phyloP scores from a whole-genome alignment of 2,329 filamentous ascomycete species.

The Fusarium chuoi region DNA sequence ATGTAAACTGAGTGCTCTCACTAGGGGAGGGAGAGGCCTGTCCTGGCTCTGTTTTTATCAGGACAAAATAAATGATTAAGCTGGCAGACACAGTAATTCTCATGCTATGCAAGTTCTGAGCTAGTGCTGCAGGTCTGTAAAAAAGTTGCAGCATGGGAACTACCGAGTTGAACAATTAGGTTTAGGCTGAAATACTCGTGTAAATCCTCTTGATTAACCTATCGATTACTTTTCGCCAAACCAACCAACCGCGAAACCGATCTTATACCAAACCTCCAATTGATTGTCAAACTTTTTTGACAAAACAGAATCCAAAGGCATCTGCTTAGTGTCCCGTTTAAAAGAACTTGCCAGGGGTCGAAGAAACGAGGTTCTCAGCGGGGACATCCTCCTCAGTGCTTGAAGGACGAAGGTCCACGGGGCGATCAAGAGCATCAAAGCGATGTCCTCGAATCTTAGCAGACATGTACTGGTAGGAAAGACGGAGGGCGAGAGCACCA shows the following conservation, averaged over 20 bases:
- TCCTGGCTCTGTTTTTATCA: neutral
- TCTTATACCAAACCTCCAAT: neutral
- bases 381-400: slow-evolving; percentile 46
- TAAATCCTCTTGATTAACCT: neutral
- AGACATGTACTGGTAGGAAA: slow-evolving; percentile 66
- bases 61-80: neutral
- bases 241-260: neutral
- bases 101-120: neutral
- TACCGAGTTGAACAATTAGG: neutral
- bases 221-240: neutral
- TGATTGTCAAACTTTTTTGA: neutral
- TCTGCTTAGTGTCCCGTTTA: slow-evolving; percentile 43
- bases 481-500: slow-evolving; percentile 68
- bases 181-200: neutral
- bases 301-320: slow-evolving; percentile 13
- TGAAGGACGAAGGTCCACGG: slow-evolving; percentile 43
- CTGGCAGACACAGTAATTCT: neutral
- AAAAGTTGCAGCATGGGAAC: neutral
- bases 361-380: slow-evolving; percentile 39
- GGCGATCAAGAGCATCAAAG: slow-evolving; percentile 75
- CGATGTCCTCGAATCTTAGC: slow-evolving; percentile 68
- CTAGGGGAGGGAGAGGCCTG: accelerated
- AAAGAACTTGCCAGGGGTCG: slow-evolving; percentile 65
- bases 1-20: neutral
- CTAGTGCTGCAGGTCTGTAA: neutral